phyloP scores from a whole-genome alignment of 2,329 filamentous ascomycete genomes.

The Didymella glomerata region DNA sequence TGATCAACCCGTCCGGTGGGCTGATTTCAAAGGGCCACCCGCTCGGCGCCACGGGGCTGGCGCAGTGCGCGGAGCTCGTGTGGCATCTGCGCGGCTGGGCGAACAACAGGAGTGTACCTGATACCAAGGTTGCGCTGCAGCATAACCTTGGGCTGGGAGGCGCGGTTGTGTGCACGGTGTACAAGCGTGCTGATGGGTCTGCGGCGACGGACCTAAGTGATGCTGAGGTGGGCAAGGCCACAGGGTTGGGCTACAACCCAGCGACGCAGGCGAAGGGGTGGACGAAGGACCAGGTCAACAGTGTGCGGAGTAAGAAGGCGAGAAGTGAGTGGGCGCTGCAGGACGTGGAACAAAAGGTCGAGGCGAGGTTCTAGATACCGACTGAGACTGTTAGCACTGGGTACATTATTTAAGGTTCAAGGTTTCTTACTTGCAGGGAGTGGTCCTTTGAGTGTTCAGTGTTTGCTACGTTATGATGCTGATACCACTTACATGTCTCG shows the following conservation, averaged over 20 bases:
- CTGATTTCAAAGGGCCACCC: conserved; percentile 97
- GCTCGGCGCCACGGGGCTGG: conserved; percentile 90
- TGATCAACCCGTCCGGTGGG: conserved; percentile 93
- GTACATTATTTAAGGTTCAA: background rate
- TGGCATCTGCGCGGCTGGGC: conserved; percentile 98
- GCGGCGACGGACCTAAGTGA: conserved; percentile 67
- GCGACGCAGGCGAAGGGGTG: conserved; percentile 90
- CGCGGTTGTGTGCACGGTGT: conserved; percentile 88
- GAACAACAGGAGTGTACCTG: conserved; percentile 78
- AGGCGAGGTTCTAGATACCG: conserved; percentile 67
- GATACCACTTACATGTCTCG: too few relatives aligned
- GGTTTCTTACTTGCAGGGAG: too few relatives aligned
- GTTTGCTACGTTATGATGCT: too few relatives aligned
- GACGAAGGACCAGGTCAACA: conserved; percentile 76
- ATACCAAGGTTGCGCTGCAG: conserved; percentile 79
- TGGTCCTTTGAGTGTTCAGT: too few relatives aligned
- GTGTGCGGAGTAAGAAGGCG: conserved; percentile 73
- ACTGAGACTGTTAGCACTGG: background rate
- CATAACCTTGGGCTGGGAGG: conserved; percentile 94
- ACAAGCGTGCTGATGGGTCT: conserved; percentile 81
- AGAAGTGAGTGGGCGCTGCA: conserved; percentile 77
- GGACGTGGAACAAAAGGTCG: conserved; percentile 77
- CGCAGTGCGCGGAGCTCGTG: conserved; percentile 92
- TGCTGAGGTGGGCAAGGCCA: conserved; percentile 70
- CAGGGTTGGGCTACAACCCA: conserved; percentile 86